These are phyloP conservation scores for Podaxis carcinomalis DNA, from an alignment of 768 basidiomycete genomes.

Conservation along the genomic window DNA sequence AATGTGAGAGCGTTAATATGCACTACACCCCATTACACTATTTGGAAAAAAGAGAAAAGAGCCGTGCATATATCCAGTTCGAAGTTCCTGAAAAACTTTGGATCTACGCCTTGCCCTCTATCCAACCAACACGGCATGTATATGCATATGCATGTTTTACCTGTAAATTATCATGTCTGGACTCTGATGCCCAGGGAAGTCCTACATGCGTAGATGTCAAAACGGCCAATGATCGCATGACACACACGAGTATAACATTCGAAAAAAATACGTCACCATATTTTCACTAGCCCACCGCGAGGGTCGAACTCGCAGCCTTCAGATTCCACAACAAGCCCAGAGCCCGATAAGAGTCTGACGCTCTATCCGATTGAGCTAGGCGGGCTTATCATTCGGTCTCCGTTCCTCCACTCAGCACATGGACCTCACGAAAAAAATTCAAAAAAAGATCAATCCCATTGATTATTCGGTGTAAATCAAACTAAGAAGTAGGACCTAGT, in stretches of 20 bases:
- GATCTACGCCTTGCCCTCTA: neutral
- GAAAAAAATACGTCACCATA: too few species aligned
- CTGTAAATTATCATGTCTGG: too few species aligned
- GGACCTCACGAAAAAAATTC: too few species aligned
- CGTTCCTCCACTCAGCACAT: too few species aligned
- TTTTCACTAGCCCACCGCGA: constrained; percentile 80
- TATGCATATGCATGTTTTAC: too few species aligned
- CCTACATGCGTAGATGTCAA: too few species aligned
- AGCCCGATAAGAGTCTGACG: constrained; percentile 41
- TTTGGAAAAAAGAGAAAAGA: neutral
- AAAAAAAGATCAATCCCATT: neutral
- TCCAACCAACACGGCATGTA: neutral
- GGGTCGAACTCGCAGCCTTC: constrained; percentile 78
- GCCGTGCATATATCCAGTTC: neutral
- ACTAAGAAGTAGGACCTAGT: neutral
- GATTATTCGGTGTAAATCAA: neutral
- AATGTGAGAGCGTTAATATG: too few species aligned
- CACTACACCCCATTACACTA: neutral
- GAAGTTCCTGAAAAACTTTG: neutral
- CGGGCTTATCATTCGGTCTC: constrained; percentile 26
- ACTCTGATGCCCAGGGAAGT: too few species aligned
- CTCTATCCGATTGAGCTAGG: constrained; percentile 67
- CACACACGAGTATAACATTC: neutral
- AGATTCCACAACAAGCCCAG: neutral
- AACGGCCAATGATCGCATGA: neutral